Percentiles rank a stretch among this genome's conserved stretches.
These are phyloP conservation scores for Boletales sp. DNA, from an alignment of 768 basidiomycete genomes.

Conservation along the genomic window DNA sequence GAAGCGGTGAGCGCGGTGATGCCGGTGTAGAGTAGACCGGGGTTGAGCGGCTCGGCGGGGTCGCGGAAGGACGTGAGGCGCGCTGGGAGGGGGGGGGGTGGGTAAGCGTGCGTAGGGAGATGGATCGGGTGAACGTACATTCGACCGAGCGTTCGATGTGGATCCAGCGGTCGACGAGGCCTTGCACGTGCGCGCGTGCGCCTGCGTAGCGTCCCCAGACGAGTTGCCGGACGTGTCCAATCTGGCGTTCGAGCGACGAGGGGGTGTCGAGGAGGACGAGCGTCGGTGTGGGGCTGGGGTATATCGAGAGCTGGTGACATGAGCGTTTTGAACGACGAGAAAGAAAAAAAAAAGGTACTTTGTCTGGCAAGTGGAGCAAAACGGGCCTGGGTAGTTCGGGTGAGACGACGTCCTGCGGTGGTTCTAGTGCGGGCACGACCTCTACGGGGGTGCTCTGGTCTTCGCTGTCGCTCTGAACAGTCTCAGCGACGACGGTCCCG, in stretches of 20 bases:
- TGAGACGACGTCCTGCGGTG: not conserved
- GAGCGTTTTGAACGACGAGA: no score
- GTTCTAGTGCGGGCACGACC: not conserved
- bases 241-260: slow-evolving; percentile 71
- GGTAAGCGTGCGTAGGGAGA: not conserved
- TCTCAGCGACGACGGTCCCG: slow-evolving; percentile 16
- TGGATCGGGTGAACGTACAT: slow-evolving; percentile 47
- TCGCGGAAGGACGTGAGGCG: slow-evolving; percentile 82
- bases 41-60: slow-evolving; percentile 77
- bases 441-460: slow-evolving; percentile 4
- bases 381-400: slow-evolving; percentile 11
- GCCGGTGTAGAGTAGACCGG: slow-evolving; percentile 87
- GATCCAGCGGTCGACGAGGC: slow-evolving; percentile 78
- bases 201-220: slow-evolving; percentile 53
- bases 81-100: slow-evolving; percentile 37
- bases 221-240: slow-evolving; percentile 64
- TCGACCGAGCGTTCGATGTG: slow-evolving; percentile 82
- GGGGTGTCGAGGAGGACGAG: slow-evolving; percentile 71
- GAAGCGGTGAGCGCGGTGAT: slow-evolving; percentile 86
- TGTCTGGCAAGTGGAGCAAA: slow-evolving; percentile 22
- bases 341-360: slow-evolving; percentile 9
- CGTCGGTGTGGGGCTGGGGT: slow-evolving; percentile 58
- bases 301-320: slow-evolving; percentile 73
- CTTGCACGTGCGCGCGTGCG: slow-evolving; percentile 65
- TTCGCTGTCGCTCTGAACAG: not conserved